Conservation (phyloP, 495 filamentous ascomycete genomes). For the Trypethelium eluteriae region DNA sequence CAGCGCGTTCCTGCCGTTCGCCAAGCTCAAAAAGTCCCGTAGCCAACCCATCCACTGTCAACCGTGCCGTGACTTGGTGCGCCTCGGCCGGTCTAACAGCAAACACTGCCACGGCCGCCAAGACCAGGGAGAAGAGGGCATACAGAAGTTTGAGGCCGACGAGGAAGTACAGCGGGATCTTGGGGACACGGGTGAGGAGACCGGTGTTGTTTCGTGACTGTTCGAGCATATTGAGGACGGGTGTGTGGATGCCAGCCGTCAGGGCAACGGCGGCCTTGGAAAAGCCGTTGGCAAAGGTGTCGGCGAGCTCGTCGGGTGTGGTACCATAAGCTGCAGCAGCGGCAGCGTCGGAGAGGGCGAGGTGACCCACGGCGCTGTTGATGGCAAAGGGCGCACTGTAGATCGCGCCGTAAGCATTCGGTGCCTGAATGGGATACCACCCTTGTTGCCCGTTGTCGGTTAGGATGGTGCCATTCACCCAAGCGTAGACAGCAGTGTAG, state of each 20-base stretch:
- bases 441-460: constrained; percentile 7
- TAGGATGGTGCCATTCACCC: constrained; percentile 21
- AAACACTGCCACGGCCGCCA: constrained; percentile 11
- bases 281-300: constrained; percentile 17
- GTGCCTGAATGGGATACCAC: constrained; percentile 15
- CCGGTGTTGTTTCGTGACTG: constrained; percentile 12
- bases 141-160: constrained; percentile 21
- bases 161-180: constrained; percentile 24
- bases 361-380: constrained; percentile 12
- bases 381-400: constrained; percentile 11
- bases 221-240: constrained; percentile 14
- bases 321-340: constrained; percentile 14
- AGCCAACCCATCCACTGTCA: constrained; percentile 18
- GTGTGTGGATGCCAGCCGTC: constrained; percentile 16
- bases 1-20: constrained; percentile 11
- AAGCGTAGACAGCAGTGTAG: constrained; percentile 19
- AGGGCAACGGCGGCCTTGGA: constrained; percentile 17
- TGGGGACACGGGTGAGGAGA: constrained; percentile 24
- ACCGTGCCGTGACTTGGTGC: constrained; percentile 17
- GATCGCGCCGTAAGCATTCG: constrained; percentile 14
- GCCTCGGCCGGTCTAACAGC: constrained; percentile 7
- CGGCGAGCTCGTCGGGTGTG: constrained; percentile 17
- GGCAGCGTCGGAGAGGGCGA: constrained; percentile 15
- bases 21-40: constrained; percentile 17
- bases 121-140: constrained; percentile 13